phyloP scores from a whole-genome alignment of 257 asterid species.

The Solanum gracilifrons region DNA sequence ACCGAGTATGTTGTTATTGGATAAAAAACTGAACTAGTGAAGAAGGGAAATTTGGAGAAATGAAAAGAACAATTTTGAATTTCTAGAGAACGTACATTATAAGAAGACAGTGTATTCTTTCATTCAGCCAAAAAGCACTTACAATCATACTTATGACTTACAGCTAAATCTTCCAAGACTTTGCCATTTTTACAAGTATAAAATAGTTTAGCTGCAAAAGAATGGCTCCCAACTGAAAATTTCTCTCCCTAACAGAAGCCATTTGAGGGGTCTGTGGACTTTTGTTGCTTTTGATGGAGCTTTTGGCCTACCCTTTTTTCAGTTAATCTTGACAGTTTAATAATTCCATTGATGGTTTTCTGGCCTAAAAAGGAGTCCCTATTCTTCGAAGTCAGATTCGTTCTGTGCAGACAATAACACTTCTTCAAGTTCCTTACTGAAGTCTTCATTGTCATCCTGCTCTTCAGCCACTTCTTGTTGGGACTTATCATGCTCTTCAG shows the following conservation, averaged over 20 bases:
- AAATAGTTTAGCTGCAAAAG: not conserved
- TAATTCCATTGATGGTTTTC: not conserved
- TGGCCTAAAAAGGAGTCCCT: not conserved
- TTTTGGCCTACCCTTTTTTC: not conserved
- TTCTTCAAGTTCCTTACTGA: slow-evolving; percentile 25
- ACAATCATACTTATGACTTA: not conserved
- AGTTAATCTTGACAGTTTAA: not conserved
- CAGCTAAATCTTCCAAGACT: not conserved
- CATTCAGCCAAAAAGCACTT: not conserved
- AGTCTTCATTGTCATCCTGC: slow-evolving; percentile 7
- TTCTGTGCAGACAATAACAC: slow-evolving; percentile 5
- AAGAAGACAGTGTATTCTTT: not conserved
- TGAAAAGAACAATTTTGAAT: not conserved
- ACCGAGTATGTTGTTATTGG: not conserved
- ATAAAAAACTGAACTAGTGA: not conserved
- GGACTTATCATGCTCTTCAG: not conserved
- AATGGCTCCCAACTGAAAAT: not conserved
- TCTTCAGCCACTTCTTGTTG: not conserved
- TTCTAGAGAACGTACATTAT: not conserved
- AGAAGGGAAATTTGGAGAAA: not conserved
- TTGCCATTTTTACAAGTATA: not conserved
- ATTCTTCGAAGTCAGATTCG: slow-evolving; percentile 5
- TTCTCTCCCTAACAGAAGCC: not conserved
- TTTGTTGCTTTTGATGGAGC: not conserved
- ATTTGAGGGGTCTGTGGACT: not conserved